Base-by-base conservation (phyloP, 257 asterid species). In the Orobanche coerulescens region DNA sequence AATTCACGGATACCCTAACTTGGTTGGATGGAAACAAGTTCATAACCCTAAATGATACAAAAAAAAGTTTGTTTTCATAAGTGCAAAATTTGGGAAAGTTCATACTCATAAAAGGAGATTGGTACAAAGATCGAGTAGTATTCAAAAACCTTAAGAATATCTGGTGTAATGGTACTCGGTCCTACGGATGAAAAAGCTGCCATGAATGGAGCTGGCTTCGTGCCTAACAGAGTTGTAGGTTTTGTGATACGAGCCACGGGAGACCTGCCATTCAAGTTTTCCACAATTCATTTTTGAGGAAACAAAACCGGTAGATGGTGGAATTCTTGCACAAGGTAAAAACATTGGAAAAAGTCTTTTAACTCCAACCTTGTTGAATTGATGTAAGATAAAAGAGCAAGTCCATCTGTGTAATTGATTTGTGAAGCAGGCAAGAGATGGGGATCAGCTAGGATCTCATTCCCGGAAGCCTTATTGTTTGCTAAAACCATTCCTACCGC, bases 141-240 rank as follows among this genome's bases (percentile, higher is more conserved):
- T 42, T 12, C 1, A 8, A 46, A 52, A 54, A 89, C 97, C 97
- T 90, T 90, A 0, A 90, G 90, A 53, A 90, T 71, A 61, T 84
- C 95, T 14, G 95, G 93, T 20, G 79, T 82, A 55, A 86, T 31
- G 23, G 77, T 76, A 50, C 63, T 90, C 0, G 97, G 97, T 12
- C 97, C 97, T 36, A 39, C 37, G 14, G 97, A 86, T n/a, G 97
- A 90, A 73, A 90, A 90, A 14, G 90, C 88, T 3, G 97, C 97
- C 91, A 90, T 82, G 80, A 76, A 74, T 4, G 97, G 97, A 6
- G 97, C 95, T 3, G 97, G 94, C 64, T 79, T 90, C 13, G 83
- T 66, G 58, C 73, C 79, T 72, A 90, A 65, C 58, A 71, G 70
- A 40, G 95, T 90, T 10, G 55, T 67, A 23, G 92, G 73, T 23